Base-by-base conservation (phyloP, 495 filamentous ascomycete species). In the Xylaria scruposa region DNA sequence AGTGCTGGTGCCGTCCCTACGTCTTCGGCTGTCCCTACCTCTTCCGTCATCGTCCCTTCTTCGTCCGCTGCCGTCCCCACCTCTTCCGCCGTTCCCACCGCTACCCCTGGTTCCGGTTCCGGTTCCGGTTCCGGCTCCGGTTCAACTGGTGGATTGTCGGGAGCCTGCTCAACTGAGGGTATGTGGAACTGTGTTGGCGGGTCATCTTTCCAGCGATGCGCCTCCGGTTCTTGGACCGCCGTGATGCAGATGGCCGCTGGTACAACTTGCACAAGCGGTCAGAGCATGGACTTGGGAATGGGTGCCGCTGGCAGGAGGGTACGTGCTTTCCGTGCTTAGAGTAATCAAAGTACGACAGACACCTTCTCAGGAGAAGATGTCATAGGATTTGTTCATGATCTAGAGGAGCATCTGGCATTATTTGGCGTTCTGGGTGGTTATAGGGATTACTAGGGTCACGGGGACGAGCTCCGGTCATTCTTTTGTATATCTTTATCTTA, bases 171-270 rank as follows among this genome's bases (percentile, higher is more conserved):
- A 63, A 36, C 79, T 38, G 84, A 84, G 66, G 84, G 84, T 15
- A 74, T 73, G 56, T 85, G 81, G 82, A 83, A 83, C 80, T 85
- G 84, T 76, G 51, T 84, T 54, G 82, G 78, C 38, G 82, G 80
- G 19, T 76, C 76, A 19, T 76, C 75, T 59, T 85, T 79, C 78
- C 83, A 85, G 76, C 81, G 81, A 53, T 85, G 84, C 64, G 84
- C 77, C 46, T 76, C 80, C 42, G 84, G 84, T 26, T n/a, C 40
- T 0, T 85, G 84, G 84, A 82, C 84, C 3, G 73, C 79, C 12
- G 58, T 76, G 47, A 80, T 80, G 78, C 47, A 54, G 1, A 72
- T 85, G 51, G 78, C 84, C 13, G 75, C 75, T 3, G 84, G 84
- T 31, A 83, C 81, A 38, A 53, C 15, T 4, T 85, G 84, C 77